These are phyloP conservation scores for Mycena haematopus DNA, from an alignment of 768 basidiomycete genomes.

Conservation along the genomic window DNA sequence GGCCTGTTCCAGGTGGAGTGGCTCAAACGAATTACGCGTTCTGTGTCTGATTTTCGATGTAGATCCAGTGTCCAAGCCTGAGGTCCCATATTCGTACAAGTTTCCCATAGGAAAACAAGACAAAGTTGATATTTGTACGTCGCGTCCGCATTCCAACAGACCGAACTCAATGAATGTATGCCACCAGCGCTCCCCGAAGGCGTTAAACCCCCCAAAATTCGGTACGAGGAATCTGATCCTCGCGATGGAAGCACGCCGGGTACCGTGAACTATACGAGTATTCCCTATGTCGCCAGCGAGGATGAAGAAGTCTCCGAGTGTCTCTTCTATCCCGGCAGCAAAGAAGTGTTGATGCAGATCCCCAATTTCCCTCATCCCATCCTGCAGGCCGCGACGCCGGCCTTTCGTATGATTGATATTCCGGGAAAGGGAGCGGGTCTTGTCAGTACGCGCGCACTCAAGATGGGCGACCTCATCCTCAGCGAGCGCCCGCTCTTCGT, in stretches of 20 bases:
- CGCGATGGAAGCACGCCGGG: neutral
- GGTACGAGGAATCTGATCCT: neutral
- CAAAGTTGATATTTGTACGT: slow-evolving; percentile 8
- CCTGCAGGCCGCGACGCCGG: slow-evolving; percentile 7
- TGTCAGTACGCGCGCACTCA: slow-evolving; percentile 39
- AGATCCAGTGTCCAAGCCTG: neutral
- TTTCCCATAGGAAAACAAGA: slow-evolving; percentile 15
- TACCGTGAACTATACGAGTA: slow-evolving; percentile 10
- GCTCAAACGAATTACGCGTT: neutral
- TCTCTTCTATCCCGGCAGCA: slow-evolving; percentile 18
- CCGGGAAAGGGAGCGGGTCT: slow-evolving; percentile 38
- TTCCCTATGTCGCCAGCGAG: neutral
- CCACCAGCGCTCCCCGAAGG: slow-evolving; percentile 3
- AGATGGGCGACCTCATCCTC: slow-evolving; percentile 41
- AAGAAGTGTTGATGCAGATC: slow-evolving; percentile 13
- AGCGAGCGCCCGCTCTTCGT: slow-evolving; percentile 47
- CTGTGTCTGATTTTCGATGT: neutral
- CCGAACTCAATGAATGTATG: neutral
- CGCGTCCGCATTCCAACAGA: neutral
- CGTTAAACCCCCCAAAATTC: neutral
- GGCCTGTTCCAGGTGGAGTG: slow-evolving; percentile 1
- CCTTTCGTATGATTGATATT: slow-evolving; percentile 23
- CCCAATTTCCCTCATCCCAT: slow-evolving; percentile 30
- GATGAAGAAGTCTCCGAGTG: slow-evolving; percentile 21
- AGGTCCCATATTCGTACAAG: too few relatives aligned